Conservation (phyloP, 257 asterid species). For the Solanum okadae region DNA sequence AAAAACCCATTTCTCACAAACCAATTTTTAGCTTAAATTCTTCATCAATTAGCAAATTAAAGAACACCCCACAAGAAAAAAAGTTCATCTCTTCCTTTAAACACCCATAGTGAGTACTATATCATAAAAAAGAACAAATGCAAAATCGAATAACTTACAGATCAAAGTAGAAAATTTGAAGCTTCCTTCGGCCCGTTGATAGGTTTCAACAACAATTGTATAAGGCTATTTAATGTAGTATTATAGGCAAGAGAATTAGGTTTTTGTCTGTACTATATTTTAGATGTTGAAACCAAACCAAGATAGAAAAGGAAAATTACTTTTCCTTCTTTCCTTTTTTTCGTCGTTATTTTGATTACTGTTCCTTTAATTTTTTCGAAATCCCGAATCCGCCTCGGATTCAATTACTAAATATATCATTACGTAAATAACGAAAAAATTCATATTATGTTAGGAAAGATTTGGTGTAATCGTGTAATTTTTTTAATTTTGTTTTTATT, state of each 20-base stretch:
- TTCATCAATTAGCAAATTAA: neutral
- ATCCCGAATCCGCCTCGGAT: neutral
- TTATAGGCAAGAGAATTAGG: neutral
- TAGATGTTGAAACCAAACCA: neutral
- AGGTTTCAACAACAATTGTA: neutral
- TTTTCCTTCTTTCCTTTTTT: neutral
- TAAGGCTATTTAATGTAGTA: neutral
- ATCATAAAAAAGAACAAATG: neutral
- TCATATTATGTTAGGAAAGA: neutral
- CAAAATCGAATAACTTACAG: neutral
- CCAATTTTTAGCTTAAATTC: slow-evolving; percentile 7
- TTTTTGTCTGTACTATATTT: neutral
- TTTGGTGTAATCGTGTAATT: neutral
- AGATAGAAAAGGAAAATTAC: neutral
- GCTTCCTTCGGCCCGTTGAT: neutral
- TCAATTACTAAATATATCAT: neutral
- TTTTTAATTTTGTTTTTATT: neutral
- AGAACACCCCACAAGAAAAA: neutral
- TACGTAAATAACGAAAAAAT: neutral
- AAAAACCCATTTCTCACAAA: slow-evolving; percentile 12
- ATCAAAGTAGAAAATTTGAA: neutral
- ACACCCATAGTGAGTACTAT: neutral
- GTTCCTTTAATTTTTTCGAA: neutral
- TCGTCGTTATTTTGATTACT: neutral
- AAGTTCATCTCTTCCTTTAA: neutral